Evolutionary conservation across 1,139 yeast genomes (phyloP).

Genomic region (Geotrichum siamense): DNA sequence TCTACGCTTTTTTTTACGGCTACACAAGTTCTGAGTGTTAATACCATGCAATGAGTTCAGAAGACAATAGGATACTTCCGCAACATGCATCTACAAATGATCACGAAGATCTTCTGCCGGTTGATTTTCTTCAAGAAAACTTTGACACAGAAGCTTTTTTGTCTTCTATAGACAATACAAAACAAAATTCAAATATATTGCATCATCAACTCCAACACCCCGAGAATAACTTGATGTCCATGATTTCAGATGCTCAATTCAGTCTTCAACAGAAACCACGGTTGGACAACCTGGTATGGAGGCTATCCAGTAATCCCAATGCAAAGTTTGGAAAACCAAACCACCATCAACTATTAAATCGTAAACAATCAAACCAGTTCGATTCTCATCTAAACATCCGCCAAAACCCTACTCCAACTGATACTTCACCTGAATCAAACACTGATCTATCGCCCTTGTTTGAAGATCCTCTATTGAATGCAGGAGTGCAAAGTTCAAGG

Average conservation of each 20-base stretch:
- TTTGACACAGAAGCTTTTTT: too few relatives aligned
- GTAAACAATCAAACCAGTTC: neutral
- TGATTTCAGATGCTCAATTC: conserved; percentile 27
- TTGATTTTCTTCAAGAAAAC: too few relatives aligned
- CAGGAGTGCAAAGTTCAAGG: conserved; percentile 2
- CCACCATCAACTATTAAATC: conserved; percentile 7
- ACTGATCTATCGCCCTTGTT: conserved; percentile 18
- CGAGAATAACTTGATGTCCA: conserved; percentile 4
- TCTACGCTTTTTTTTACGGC: too few relatives aligned
- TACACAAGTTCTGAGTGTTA: too few relatives aligned
- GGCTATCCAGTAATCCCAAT: conserved; percentile 18
- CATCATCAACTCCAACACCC: neutral
- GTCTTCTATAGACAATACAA: too few relatives aligned
- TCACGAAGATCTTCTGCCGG: too few relatives aligned
- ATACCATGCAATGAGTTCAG: too few relatives aligned
- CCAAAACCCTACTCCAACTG: conserved; percentile 22
- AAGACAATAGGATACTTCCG: too few relatives aligned
- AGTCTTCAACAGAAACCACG: conserved; percentile 22
- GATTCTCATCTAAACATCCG: conserved; percentile 14
- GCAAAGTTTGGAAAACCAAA: conserved; percentile 9
- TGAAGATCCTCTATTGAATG: conserved; percentile 5
- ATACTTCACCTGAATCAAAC: conserved; percentile 22
- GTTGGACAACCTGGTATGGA: conserved; percentile 23
- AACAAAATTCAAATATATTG: too few relatives aligned
- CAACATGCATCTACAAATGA: too few relatives aligned